These are phyloP conservation scores for Ogataea parapolymorpha DNA, from an alignment of 805 yeast genomes.

Conservation along the genomic window DNA sequence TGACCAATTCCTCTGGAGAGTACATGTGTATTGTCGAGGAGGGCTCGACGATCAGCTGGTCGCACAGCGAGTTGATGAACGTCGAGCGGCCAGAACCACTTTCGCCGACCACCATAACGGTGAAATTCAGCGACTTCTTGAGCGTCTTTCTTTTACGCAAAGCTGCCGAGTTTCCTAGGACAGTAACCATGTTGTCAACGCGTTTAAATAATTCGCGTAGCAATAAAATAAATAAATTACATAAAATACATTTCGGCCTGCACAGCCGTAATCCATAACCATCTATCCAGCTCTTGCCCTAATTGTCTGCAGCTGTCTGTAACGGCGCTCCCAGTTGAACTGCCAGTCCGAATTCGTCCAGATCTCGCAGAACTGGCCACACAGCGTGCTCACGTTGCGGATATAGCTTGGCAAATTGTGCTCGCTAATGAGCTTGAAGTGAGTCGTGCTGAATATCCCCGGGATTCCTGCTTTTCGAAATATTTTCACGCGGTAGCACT, in stretches of 20 bases:
- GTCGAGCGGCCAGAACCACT: conserved; percentile 91
- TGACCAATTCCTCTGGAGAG: conserved; percentile 45
- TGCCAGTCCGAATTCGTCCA: conserved; percentile 65
- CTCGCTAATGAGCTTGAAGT: conserved; percentile 64
- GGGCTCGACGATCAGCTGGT: conserved; percentile 76
- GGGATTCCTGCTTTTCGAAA: conserved; percentile 69
- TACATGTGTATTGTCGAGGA: conserved; percentile 45
- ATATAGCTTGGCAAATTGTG: conserved; percentile 59
- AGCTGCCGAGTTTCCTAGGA: conserved; percentile 16
- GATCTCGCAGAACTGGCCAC: conserved; percentile 68
- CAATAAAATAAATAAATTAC: conserved; percentile 1
- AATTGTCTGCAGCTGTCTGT: conserved; percentile 45
- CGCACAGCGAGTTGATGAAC: conserved; percentile 86
- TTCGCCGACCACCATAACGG: conserved; percentile 83
- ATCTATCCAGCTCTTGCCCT: conserved; percentile 1
- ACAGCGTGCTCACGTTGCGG: conserved; percentile 61
- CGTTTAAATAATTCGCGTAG: conserved; percentile 6
- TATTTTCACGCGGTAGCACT: conserved; percentile 58
- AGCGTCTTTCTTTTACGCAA: conserved; percentile 73
- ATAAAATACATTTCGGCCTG: neutral
- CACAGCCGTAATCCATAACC: conserved; percentile 4
- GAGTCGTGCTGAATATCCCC: conserved; percentile 71
- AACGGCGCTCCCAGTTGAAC: conserved; percentile 67
- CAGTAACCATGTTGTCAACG: conserved; percentile 15
- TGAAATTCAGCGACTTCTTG: conserved; percentile 82